Base-by-base conservation (phyloP, 2,329 filamentous ascomycete species). In the Pestalotiopsis sp. region DNA sequence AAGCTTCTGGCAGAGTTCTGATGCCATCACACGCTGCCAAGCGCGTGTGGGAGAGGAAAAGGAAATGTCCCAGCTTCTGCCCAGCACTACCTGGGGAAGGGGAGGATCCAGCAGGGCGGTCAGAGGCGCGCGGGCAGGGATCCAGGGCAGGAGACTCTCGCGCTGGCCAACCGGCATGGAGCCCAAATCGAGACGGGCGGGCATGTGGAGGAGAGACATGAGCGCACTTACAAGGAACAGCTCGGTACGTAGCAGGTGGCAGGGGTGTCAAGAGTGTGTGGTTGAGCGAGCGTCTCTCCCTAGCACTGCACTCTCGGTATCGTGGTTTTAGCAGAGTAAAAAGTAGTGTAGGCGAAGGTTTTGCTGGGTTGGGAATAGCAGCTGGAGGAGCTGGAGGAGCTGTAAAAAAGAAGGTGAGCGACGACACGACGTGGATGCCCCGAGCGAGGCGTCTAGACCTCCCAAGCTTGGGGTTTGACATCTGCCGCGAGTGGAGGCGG, bases 41-140 rank as follows among this genome's bases (percentile, higher is more conserved):
- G 63, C 63, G 14, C 12, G 20, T 13, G 52, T 31, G 23, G 12
- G 45, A 13, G 31, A 56, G 45, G 25, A 57, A 65, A 25, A 41
- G 45, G 45, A 52, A 52, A 52, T 52, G 45, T 52, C 45, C 17
- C 45, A n/a, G 20, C 41, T 31, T 31, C 31, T 31, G 41, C 13
- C 13, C 45, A 7, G 36, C 39, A 57, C 63, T 65, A 65, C 31
- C 31, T 31, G 31, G 31, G 31, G 31, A 31, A 31, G 31, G 31
- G 31, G 31, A 25, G 27, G 45, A 23, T 57, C 63, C 63, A 65
- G 63, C 63, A 65, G 63, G 52, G 63, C 63, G 63, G 63, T 65
- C 63, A 65, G 31, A 49, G 17, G 23, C 41, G 23, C 62, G 49
- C n/a, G 39, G 23, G 25, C 63, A 38, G 31, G 41, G 63, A 45